Percentiles rank a stretch among this genome's conserved stretches.
Conservation (phyloP, 2,329 filamentous ascomycete genomes). For the Xylaria sp. region DNA sequence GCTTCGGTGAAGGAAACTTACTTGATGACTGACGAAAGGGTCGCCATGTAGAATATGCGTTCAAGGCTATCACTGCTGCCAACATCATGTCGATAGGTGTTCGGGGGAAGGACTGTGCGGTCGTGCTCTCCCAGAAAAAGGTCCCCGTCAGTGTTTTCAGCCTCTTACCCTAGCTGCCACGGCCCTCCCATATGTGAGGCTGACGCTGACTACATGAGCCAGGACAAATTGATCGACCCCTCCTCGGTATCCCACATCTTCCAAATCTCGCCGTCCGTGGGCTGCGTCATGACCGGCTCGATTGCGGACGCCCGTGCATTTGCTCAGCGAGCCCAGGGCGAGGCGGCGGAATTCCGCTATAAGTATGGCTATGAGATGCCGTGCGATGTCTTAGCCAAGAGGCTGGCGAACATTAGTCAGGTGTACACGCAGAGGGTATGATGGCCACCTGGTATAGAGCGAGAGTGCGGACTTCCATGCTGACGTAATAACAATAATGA, state of each 20-base stretch:
- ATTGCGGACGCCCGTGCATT: slow-evolving; percentile 96
- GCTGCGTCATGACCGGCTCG: slow-evolving; percentile 97
- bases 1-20: slow-evolving; percentile 21
- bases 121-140: slow-evolving; percentile 99
- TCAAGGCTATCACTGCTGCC: slow-evolving; percentile 99
- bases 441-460: slow-evolving; percentile 19
- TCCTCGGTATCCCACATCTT: slow-evolving; percentile 97
- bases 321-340: slow-evolving; percentile 88
- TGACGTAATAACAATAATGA: slow-evolving; percentile 38
- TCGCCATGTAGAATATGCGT: slow-evolving; percentile 85
- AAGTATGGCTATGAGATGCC: slow-evolving; percentile 99
- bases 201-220: slow-evolving; percentile 43
- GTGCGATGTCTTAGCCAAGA: slow-evolving; percentile 93
- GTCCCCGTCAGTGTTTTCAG: slow-evolving; percentile 76
- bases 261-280: slow-evolving; percentile 92
- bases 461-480: slow-evolving; percentile 11
- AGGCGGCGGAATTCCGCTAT: slow-evolving; percentile 98
- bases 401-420: slow-evolving; percentile 98
- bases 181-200: slow-evolving; percentile 24
- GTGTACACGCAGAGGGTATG: slow-evolving; percentile 95
- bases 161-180: slow-evolving; percentile 24
- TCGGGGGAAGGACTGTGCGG: slow-evolving; percentile 94
- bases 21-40: slow-evolving; percentile 33
- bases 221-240: slow-evolving; percentile 99
- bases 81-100: slow-evolving; percentile 99